Base-by-base conservation (phyloP, 176 grass and related monocot genomes). In the Raddia guianensis region DNA sequence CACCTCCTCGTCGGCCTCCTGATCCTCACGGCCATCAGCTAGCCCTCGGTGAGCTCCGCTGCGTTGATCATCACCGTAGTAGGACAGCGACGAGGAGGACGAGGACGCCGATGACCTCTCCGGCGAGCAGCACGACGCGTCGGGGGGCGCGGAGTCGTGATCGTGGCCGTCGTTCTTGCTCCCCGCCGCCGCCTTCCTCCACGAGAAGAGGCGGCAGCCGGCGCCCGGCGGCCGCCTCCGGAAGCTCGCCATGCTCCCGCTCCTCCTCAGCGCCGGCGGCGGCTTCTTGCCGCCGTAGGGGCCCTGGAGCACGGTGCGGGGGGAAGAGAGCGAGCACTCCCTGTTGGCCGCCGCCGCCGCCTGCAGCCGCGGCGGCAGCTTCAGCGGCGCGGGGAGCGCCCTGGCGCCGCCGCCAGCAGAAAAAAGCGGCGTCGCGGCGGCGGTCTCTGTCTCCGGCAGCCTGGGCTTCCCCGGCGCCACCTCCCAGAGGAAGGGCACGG, bases 401-500 rank as follows among this genome's bases (percentile, higher is more conserved):
- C 9, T 42, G 61, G 7, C 37, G 2, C 47, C 52, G 0, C 14
- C 50, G 7, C 12, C 73, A 15, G 20, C 8, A 33, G 40, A 27
- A 27, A 27, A 27, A 27, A 27, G 37, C 37, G 37, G 37, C 33
- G 73, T 12, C 49, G 51, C 27, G 51, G 60, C 8, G 44, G 5
- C 34, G 8, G 67, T 8, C 79, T 11, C 46, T 4, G 43, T 11
- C 15, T 27, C 40, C 0, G 8, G 33, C 19, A 73, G 45, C 73
- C 82, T 92, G 12, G 94, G 94, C 78, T 84, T 89, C 12, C 91
- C 94, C 2, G 94, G 91, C 50, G 66, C 84, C 3, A 90, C 94
- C 81, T 97, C 94, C 94, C 91, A 94, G 16, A 80, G 10, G 80
- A 92, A 97, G 19, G 94, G 94, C 64, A 97, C 81, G 0, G 85